Conservation (phyloP, 139 green algal genomes). For the Pedinophyceae sp. region DNA sequence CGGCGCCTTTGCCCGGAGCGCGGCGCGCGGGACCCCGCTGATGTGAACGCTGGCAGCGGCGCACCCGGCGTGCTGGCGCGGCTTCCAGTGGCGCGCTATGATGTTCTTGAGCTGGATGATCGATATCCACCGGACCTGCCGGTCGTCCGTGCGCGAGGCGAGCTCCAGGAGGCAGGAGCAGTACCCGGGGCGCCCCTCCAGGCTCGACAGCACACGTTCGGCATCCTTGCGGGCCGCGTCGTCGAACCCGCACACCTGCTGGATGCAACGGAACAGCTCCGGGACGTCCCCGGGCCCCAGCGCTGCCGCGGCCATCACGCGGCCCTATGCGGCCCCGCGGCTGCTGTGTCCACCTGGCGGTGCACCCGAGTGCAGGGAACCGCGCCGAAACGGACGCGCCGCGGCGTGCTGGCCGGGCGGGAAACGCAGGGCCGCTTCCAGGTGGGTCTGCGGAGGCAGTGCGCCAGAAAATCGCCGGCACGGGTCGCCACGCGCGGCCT, state of each 20-base stretch:
- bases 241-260: too few relatives aligned
- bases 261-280: conserved; percentile 26
- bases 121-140: conserved; percentile 67
- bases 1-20: neutral
- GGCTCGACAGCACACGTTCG: conserved; percentile 34
- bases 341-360: too few relatives aligned
- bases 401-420: too few relatives aligned
- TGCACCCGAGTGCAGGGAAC: too few relatives aligned
- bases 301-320: conserved; percentile 1
- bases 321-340: too few relatives aligned
- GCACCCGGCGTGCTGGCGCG: conserved; percentile 11
- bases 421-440: too few relatives aligned
- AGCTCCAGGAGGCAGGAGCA: conserved; percentile 65
- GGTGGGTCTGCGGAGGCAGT: too few relatives aligned
- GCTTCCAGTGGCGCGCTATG: conserved; percentile 54
- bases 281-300: conserved; percentile 19
- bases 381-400: too few relatives aligned
- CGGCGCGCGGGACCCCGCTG: neutral
- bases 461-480: too few relatives aligned
- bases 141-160: conserved; percentile 19
- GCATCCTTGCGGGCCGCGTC: conserved; percentile 45
- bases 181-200: conserved; percentile 49
- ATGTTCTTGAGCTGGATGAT: conserved; percentile 81
- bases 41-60: neutral
- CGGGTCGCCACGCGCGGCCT: too few relatives aligned